Evolutionary conservation across 768 basidiomycete genomes (phyloP).

Genomic region (Termitomyces heimii): DNA sequence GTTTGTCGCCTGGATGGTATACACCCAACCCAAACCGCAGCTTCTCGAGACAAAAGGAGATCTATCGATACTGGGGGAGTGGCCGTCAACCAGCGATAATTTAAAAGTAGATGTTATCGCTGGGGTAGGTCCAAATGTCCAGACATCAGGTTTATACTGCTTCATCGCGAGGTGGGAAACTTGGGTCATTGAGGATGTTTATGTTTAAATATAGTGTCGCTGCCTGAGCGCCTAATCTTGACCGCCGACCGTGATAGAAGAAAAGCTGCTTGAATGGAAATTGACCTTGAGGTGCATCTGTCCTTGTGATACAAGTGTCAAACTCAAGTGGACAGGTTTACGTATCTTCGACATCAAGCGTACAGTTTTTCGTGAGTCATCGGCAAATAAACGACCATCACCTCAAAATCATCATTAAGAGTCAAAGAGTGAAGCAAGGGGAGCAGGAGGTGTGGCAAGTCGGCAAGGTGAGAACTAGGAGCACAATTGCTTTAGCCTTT

Average conservation of each 20-base stretch:
- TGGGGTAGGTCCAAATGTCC: neutral
- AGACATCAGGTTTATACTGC: neutral
- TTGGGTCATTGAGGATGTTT: no score
- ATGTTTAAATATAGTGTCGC: neutral
- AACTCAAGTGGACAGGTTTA: neutral
- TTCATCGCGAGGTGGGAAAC: neutral
- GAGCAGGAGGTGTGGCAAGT: neutral
- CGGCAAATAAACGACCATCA: neutral
- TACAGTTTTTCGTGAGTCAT: neutral
- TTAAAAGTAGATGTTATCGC: neutral
- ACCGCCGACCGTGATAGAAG: neutral
- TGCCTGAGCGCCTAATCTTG: neutral
- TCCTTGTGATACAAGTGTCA: neutral
- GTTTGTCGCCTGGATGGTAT: neutral
- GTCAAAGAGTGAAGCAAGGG: neutral
- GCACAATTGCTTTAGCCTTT: neutral
- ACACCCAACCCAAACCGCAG: neutral
- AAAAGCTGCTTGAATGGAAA: neutral
- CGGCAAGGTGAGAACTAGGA: neutral
- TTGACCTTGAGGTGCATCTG: neutral
- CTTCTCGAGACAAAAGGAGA: neutral
- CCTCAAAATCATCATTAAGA: no score
- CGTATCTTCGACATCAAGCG: neutral
- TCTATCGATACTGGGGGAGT: neutral
- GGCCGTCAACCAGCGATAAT: neutral